These are phyloP conservation scores for Mycosphaerella arachidis DNA, from an alignment of 2,329 filamentous ascomycete species.

Conservation along the genomic window DNA sequence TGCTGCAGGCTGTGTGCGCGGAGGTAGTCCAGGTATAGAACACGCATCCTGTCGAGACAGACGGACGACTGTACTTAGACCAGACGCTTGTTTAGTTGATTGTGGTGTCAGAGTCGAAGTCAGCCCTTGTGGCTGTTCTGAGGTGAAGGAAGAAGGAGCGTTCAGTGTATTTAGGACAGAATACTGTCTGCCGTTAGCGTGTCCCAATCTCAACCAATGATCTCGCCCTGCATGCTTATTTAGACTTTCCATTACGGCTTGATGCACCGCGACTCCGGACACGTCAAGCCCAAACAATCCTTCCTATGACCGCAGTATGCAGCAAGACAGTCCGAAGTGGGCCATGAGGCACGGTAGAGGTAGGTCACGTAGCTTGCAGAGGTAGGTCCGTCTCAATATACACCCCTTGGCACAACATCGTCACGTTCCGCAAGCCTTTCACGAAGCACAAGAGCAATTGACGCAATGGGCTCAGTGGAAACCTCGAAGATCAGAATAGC, in stretches of 20 bases:
- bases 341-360: neutral
- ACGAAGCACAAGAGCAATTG: neutral
- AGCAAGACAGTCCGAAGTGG: neutral
- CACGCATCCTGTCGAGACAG: too few species aligned
- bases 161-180: too few species aligned
- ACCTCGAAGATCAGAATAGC: constrained; percentile 37
- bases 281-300: neutral
- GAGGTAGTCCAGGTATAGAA: neutral
- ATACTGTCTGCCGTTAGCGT: neutral
- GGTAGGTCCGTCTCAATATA: neutral
- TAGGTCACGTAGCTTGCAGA: neutral
- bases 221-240: neutral
- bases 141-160: too few species aligned
- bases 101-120: too few species aligned
- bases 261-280: neutral
- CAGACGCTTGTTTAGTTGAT: too few species aligned
- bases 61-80: too few species aligned
- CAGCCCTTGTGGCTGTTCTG: too few species aligned
- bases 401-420: neutral
- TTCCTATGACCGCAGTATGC: neutral
- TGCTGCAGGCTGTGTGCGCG: neutral
- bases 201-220: neutral
- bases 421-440: neutral
- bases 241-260: neutral
- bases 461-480: constrained; percentile 6